phyloP scores from a whole-genome alignment of 1,284 basidiomycete species.

The Malassezia psittaci region DNA sequence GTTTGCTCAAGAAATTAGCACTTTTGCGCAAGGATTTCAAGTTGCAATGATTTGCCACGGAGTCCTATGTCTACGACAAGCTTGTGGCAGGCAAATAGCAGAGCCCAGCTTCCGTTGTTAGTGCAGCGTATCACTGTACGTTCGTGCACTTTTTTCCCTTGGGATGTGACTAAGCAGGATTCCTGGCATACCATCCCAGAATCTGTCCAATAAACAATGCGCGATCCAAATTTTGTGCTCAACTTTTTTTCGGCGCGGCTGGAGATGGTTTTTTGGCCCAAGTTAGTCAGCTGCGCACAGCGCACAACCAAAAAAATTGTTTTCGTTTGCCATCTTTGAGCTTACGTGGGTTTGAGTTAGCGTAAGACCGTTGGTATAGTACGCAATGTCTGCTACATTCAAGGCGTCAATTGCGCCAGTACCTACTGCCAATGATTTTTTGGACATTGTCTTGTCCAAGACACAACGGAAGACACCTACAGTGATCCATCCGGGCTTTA shows the following conservation, averaged over 20 bases:
- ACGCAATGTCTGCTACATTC: conserved; percentile 30
- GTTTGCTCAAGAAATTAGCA: too few relatives aligned
- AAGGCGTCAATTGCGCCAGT: conserved; percentile 71
- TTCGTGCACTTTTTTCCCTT: conserved; percentile 1
- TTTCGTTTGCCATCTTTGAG: neutral
- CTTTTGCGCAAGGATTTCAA: too few relatives aligned
- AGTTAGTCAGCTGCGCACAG: neutral
- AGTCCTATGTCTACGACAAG: too few relatives aligned
- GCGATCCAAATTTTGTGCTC: neutral
- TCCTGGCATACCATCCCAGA: neutral
- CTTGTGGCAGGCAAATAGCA: too few relatives aligned
- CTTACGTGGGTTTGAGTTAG: neutral
- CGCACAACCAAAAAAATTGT: neutral
- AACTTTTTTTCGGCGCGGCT: neutral
- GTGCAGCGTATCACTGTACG: neutral
- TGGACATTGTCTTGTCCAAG: conserved; percentile 87
- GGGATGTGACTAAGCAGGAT: neutral
- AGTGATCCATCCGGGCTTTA: conserved; percentile 70
- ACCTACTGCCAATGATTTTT: conserved; percentile 83
- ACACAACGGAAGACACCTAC: conserved; percentile 95
- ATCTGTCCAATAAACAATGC: neutral
- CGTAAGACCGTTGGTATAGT: neutral
- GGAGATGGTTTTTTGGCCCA: neutral
- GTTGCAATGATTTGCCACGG: too few relatives aligned
- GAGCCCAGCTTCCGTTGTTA: neutral